phyloP scores from a whole-genome alignment of 2,329 filamentous ascomycete species.

The Leptographium radiaticola region DNA sequence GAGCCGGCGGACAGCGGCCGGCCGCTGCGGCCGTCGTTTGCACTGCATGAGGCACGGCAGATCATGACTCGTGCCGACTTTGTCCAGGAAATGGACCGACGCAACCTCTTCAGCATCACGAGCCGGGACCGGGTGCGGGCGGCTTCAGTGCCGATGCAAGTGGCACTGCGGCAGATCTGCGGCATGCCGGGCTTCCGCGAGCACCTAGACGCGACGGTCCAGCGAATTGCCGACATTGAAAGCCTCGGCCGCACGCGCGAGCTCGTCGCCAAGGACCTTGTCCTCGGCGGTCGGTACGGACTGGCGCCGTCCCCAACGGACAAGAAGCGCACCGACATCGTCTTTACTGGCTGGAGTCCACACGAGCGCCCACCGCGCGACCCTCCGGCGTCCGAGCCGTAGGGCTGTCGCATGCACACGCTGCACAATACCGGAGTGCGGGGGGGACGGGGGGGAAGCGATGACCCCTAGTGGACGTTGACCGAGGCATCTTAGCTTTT shows the following conservation, averaged over 20 bases:
- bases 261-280: conserved; percentile 87
- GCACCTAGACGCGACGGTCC: conserved; percentile 67
- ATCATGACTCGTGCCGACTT: conserved; percentile 96
- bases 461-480: too few relatives aligned
- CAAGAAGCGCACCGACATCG: conserved; percentile 4
- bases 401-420: not conserved
- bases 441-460: too few relatives aligned
- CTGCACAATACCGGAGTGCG: too few relatives aligned
- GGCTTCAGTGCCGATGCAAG: conserved; percentile 92
- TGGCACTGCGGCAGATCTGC: conserved; percentile 79
- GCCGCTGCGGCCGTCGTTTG: conserved; percentile 63
- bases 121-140: conserved; percentile 76
- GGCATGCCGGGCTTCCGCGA: conserved; percentile 63
- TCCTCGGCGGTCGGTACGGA: conserved; percentile 69
- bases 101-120: conserved; percentile 93
- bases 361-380: conserved; percentile 9
- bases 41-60: conserved; percentile 71
- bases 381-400: conserved; percentile 1
- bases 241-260: conserved; percentile 87
- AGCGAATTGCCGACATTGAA: conserved; percentile 86
- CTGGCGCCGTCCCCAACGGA: conserved; percentile 25
- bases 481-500: too few relatives aligned
- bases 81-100: conserved; percentile 79
- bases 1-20: not conserved
- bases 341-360: conserved; percentile 12